A percentile compares a stretch with the other conserved stretches of the same genome.
phyloP scores from a whole-genome alignment of 805 yeast genomes.

The Kodamaea neixiangensis region DNA sequence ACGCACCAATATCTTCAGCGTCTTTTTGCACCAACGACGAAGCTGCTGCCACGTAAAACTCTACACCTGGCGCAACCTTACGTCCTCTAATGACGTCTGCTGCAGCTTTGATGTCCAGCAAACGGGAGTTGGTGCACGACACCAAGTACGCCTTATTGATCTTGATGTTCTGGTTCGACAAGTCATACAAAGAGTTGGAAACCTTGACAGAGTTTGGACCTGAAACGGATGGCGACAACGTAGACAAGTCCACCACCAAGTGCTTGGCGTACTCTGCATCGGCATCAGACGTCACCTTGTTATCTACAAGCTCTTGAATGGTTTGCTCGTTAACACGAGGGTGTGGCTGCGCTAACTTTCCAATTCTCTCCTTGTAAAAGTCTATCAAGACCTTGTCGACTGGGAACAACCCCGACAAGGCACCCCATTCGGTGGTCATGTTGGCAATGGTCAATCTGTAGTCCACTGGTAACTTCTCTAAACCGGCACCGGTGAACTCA shows the following conservation, averaged over 20 bases:
- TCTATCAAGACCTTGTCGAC: conserved; percentile 76
- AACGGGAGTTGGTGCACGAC: conserved; percentile 95
- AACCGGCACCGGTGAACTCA: conserved; percentile 86
- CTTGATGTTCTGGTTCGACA: conserved; percentile 70
- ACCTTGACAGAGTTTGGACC: conserved; percentile 98
- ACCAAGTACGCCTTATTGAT: conserved; percentile 95
- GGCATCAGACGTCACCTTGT: conserved; percentile 55
- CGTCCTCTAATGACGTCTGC: conserved; percentile 83
- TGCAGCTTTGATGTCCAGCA: conserved; percentile 91
- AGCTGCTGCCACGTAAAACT: conserved; percentile 97
- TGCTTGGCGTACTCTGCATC: conserved; percentile 90
- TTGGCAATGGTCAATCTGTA: conserved; percentile 91
- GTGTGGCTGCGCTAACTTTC: conserved; percentile 66
- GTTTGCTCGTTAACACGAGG: conserved; percentile 75
- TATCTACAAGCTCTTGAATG: conserved; percentile 51
- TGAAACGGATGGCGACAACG: conserved; percentile 84
- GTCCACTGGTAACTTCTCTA: conserved; percentile 70
- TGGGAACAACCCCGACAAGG: conserved; percentile 96
- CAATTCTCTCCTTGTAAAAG: conserved; percentile 67
- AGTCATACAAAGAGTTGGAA: conserved; percentile 72
- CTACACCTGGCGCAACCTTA: conserved; percentile 85
- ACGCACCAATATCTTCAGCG: conserved; percentile 88
- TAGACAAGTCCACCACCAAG: conserved; percentile 72
- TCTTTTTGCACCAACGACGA: conserved; percentile 90
- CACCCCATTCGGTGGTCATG: conserved; percentile 99